Evolutionary conservation across 257 asterid species (phyloP), one percentile per base, ranked within the genome.

Genomic region (Solanum rostratum): DNA sequence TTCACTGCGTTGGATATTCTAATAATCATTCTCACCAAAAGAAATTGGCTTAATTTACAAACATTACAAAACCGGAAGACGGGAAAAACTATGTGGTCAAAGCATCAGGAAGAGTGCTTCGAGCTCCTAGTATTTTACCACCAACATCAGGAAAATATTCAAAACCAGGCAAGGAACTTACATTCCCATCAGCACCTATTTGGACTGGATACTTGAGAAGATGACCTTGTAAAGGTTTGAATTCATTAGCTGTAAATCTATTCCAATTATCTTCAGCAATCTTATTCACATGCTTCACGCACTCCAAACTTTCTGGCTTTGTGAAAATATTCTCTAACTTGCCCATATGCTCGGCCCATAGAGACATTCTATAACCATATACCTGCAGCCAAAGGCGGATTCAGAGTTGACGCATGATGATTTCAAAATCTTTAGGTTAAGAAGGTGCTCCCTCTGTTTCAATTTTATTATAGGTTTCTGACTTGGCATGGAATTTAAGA

Each of bases 261-360:
- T 87, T 82, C 98, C 98, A 94, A 68, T 94, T 94, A 19, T 91
- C 92, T 84, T 94, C 91, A 22, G 96, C 97, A 39, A 93, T 84
- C 43, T 79, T 39, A 65, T 93, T 93, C 74, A 94, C 92, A 27
- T 85, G 85, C 83, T 86, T 85, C 45, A 93, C 90, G 8, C 95
- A 92, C 27, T 90, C 90, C 84, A 91, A 60, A 53, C 87, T 89
- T 65, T 91, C 88, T 0, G 97, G 96, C n/a, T 86, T 85, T 59
- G 82, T 87, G 87, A 92, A 90, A 82, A 92, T 85, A 3, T 91
- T 63, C 3, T 90, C 88, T 9, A 91, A 60, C 46, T 55, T 83
- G 79, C 90, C 96, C 63, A 93, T 70, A 66, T 94, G 98, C 84
- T 94, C 98, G 50, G 98, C 91, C 98, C 98, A 94, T 30, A 94